Base-by-base conservation (phyloP, 2,329 filamentous ascomycete genomes). In the Sporothrix luriei region DNA sequence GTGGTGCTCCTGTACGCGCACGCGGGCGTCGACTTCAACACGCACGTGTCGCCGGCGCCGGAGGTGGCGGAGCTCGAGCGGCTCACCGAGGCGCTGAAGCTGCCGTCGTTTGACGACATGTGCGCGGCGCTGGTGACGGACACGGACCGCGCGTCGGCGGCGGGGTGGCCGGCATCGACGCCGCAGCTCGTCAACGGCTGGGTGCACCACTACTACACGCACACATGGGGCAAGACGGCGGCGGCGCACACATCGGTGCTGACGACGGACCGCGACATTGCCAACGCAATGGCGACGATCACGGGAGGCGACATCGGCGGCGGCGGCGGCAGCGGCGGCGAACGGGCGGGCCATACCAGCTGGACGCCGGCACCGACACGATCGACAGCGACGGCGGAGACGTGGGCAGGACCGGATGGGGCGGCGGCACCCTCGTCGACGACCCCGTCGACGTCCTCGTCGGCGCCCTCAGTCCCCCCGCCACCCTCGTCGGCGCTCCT, bases 1-100 rank as follows among this genome's bases (percentile, higher is more conserved):
- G 85, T 89, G 57, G 87, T 99, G 62, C 87, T 98, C 49, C 87
- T 98, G 73, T 90, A 98, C 77, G 90, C 96, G 71, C 91, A 92
- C 74, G 93, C 92, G 76, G 94, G 94, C 21, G 88, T 98, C 66
- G 92, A 97, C 74, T 94, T 98, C 75, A 91, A 91, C 55, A 89
- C 85, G 76, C 86, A 91, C 70, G 82, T 89, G 43, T 85, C 89
- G 66, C 82, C 84, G 4, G 83, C 85, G 57, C 83, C 88, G 0
- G 88, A 91, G 71, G 86, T 87, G 24, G 86, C 92, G 66, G 95
- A 99, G 79, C 85, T 97, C 11, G 88, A 92, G 66, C 91, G 96
- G 6, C 85, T 99, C 2, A 91, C 90, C 0, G 88, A 91, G 73
- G 84, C 88, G 1, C 84, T 99, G 26, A 87, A 88, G 40, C 79